Conservation (phyloP, 192 early-diverging fungal genomes). For the Globomyces pollinis-pini region DNA sequence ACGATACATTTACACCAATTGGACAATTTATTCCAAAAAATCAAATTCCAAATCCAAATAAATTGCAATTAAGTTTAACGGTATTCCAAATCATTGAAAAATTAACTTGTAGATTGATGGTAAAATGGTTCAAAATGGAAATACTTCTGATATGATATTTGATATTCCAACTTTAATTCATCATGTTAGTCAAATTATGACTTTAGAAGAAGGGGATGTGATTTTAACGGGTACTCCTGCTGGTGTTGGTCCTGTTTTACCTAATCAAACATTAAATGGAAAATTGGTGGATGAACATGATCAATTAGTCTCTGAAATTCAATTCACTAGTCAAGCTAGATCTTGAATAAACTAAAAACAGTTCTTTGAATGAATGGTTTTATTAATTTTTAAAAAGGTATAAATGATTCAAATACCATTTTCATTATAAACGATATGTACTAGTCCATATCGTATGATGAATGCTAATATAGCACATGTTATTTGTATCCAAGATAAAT, state of each 20-base stretch:
- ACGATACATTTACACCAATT: constrained; percentile 91
- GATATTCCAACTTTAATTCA: constrained; percentile 61
- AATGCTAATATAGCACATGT: constrained; percentile 65
- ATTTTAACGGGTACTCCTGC: constrained; percentile 83
- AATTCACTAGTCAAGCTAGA: too few relatives aligned
- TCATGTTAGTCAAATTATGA: constrained; percentile 80
- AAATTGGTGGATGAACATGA: too few relatives aligned
- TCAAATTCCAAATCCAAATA: constrained; percentile 59
- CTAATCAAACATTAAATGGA: constrained; percentile 73
- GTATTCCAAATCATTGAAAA: constrained; percentile 47
- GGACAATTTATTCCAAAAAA: constrained; percentile 71
- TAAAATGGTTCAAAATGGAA: constrained; percentile 70
- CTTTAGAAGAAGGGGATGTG: constrained; percentile 80
- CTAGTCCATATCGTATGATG: constrained; percentile 71
- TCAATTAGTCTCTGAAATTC: too few relatives aligned
- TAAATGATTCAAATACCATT: too few relatives aligned
- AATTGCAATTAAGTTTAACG: constrained; percentile 68
- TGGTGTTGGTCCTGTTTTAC: constrained; percentile 74
- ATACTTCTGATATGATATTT: constrained; percentile 89
- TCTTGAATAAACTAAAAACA: too few relatives aligned
- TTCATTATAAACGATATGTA: constrained; percentile 66
- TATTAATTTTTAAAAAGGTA: too few relatives aligned
- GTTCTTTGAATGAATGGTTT: too few relatives aligned
- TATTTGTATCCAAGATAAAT: constrained; percentile 62
- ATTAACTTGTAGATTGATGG: constrained; percentile 66